Base-by-base conservation (phyloP, 83 land plant genomes). In the Thuja plicata region DNA sequence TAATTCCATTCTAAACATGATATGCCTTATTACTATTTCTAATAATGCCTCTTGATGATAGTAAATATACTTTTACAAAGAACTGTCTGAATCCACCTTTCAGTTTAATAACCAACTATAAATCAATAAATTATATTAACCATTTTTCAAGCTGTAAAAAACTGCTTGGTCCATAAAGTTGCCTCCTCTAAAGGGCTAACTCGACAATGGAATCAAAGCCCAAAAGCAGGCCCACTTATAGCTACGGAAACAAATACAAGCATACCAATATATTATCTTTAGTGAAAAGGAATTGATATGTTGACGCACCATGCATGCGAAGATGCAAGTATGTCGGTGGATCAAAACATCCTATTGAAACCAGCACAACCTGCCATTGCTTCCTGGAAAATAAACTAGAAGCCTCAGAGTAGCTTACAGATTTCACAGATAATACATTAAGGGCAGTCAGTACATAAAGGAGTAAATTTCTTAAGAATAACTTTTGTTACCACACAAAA, bases 271-370 rank as follows among this genome's bases (percentile, higher is more conserved):
- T 71, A 71, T 30, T 27, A 71, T 24, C 76, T 71, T 50, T n/a
- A 71, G 76, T 71, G 12, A 71, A 71, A 71, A 34, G 76, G 76
- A 30, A 30, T 71, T 71, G 30, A 71, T 73, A 66, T 50, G 41
- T 24, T 10, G 35, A 87, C 93, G 88, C 87, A 97, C 99, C 99
- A 91, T 96, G 95, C 94, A 96, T 91, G 37, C 98, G 95, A 81
- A 96, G 90, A 91, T 97, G 99, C 98, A 96, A 94, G 78, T 91
- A 92, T 19, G 99, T 97, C 17, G 99, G 99, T 87, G 99, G 99
- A 88, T 97, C 96, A 92, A 97, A 97, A 90, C 98, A 95, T 70
- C 99, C 99, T 17, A 94, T 92, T 37, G 96, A 89, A 27, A 97
- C 96, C 85, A 97, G 87, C 45, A 96, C 97, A 13, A 93, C 94